Base-by-base conservation (phyloP, 257 asterid genomes). In the Penstemon newberryi region DNA sequence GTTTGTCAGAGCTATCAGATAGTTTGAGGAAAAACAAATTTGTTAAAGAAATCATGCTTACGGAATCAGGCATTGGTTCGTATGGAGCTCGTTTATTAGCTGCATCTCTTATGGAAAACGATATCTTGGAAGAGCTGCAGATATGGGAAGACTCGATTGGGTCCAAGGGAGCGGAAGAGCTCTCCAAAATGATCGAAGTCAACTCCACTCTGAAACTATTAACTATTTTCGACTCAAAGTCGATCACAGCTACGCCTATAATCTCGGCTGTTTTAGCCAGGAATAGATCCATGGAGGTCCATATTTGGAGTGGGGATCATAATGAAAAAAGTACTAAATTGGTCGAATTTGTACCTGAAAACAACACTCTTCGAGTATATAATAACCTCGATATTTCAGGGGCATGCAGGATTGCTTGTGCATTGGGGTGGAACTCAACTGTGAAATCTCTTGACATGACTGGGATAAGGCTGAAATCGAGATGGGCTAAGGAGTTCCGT, bases 101-200 rank as follows among this genome's bases (percentile, higher is more conserved):
- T 50, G 75, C 88, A 5, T 91, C 91, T 61, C 85, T 91, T 0
- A 79, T 60, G 78, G 81, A 76, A 3, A 91, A 91, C 46, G 70
- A 67, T 5, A 66, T 66, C 74, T 75, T 91, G 59, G 88, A 88
- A 58, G 93, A 85, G 66, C 68, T 91, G 75, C 89, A 85, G 40
- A 82, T 89, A 75, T 89, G 92, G 96, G 93, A 83, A 42, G 96
- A 91, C 80, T 89, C 96, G 0, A 84, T 91, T 63, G 96, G 96
- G 9, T 70, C 87, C 0, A 79, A 67, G 44, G 96, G 97, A 4
- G 87, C 95, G 2, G 98, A 92, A 70, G 96, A 87, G 76, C 72
- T 92, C 1, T 92, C 96, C 0, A 81, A 81, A 67, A 92, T 92
- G 98, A 89, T 92, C n/a, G 98, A 92, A 80, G 92, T 66, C n/a